These are phyloP conservation scores for Stropharia rugosoannulata DNA, from an alignment of 768 basidiomycete genomes.

Conservation along the genomic window DNA sequence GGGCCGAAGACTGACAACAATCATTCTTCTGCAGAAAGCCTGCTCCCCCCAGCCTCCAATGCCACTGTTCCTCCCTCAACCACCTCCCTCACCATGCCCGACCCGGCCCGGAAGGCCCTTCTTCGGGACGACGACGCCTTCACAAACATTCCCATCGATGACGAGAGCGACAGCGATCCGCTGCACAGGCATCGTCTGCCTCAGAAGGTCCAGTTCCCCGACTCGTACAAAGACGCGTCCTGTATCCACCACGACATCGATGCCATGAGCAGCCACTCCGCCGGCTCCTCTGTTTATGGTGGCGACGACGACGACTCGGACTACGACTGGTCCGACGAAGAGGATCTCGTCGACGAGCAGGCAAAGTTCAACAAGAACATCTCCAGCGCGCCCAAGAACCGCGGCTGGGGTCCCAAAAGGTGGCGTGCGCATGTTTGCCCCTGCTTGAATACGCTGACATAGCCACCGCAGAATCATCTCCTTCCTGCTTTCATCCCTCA, in stretches of 20 bases:
- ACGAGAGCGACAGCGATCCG: constrained; percentile 12
- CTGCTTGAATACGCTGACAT: constrained; percentile 1
- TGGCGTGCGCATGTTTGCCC: constrained; percentile 20
- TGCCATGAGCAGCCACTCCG: constrained; percentile 22
- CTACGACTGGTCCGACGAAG: constrained; percentile 82
- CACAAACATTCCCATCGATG: constrained; percentile 17
- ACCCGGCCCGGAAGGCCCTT: constrained; percentile 11
- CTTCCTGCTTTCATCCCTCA: constrained; percentile 67
- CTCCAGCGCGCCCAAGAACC: constrained; percentile 39
- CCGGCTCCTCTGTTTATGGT: constrained; percentile 43
- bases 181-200: constrained; percentile 9
- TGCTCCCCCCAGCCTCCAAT: not conserved
- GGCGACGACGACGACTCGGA: constrained; percentile 62
- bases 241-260: constrained; percentile 32
- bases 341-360: constrained; percentile 71
- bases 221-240: constrained; percentile 28
- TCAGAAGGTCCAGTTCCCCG: constrained; percentile 53
- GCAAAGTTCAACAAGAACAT: constrained; percentile 63
- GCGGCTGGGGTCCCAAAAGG: constrained; percentile 56
- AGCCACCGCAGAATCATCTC: constrained; percentile 47
- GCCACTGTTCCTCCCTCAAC: not conserved
- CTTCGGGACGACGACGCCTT: constrained; percentile 12
- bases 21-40: not conserved
- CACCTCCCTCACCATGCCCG: constrained; percentile 5
- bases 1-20: not conserved